Evolutionary conservation across 768 basidiomycete genomes (phyloP).

Genomic region (Gloeopeniophorella convolvens): DNA sequence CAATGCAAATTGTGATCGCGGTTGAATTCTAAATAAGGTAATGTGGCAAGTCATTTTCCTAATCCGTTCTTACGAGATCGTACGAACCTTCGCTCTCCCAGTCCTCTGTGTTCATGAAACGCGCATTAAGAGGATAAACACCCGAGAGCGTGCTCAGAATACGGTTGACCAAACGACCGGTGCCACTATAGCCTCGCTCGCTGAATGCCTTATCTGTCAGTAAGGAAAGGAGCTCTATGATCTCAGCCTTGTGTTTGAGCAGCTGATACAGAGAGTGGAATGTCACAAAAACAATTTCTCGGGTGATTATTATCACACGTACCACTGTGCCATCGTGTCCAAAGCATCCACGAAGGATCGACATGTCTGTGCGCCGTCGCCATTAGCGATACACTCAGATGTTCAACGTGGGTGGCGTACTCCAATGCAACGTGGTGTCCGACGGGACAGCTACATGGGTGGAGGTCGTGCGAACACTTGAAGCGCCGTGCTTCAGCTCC

Average conservation of each 20-base stretch:
- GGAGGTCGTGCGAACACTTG: slow-evolving; percentile 76
- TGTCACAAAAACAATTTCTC: slow-evolving; percentile 1
- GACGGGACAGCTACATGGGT: slow-evolving; percentile 67
- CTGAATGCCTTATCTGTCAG: slow-evolving; percentile 77
- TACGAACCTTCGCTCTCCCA: slow-evolving; percentile 69
- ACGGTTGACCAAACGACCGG: slow-evolving; percentile 70
- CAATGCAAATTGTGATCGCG: slow-evolving; percentile 59
- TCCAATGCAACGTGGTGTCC: slow-evolving; percentile 91
- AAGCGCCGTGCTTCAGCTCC: slow-evolving; percentile 87
- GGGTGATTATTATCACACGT: slow-evolving; percentile 24
- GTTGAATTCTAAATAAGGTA: slow-evolving; percentile 47
- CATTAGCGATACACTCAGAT: background rate
- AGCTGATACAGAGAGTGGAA: slow-evolving; percentile 37
- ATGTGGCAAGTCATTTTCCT: background rate
- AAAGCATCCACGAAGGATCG: slow-evolving; percentile 76
- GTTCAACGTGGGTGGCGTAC: slow-evolving; percentile 39
- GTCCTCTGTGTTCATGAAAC: slow-evolving; percentile 76
- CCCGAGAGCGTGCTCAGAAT: slow-evolving; percentile 69
- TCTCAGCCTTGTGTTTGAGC: slow-evolving; percentile 57
- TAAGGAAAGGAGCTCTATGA: slow-evolving; percentile 55
- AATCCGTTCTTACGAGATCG: background rate
- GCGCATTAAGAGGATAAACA: slow-evolving; percentile 69
- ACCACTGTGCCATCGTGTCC: slow-evolving; percentile 65
- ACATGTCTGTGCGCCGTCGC: slow-evolving; percentile 50
- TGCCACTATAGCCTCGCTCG: slow-evolving; percentile 82